These are phyloP conservation scores for Fusarium algeriense DNA, from an alignment of 2,329 filamentous ascomycete species.

Conservation along the genomic window DNA sequence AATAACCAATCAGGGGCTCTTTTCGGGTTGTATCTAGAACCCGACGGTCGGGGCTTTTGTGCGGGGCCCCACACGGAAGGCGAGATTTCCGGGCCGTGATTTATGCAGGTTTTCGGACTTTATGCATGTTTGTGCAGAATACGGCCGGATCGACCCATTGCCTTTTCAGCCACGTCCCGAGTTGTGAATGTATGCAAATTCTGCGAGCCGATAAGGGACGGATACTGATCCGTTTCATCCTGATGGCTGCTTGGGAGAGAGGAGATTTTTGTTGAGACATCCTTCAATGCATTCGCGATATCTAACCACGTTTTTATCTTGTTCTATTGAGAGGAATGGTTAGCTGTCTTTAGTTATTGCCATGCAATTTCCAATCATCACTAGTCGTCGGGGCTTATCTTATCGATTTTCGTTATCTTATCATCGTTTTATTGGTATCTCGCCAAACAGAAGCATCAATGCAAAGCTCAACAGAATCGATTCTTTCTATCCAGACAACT, in stretches of 20 bases:
- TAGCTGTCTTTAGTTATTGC: not conserved
- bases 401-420: not conserved
- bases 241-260: not conserved
- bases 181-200: not conserved
- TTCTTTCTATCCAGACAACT: not conserved
- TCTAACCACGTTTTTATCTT: too few relatives aligned
- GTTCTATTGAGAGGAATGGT: too few relatives aligned
- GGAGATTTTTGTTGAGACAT: too few relatives aligned
- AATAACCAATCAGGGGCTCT: not conserved
- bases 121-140: constrained; percentile 12
- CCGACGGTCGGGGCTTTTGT: constrained; percentile 12
- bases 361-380: not conserved
- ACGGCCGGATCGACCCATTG: constrained; percentile 15
- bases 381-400: not conserved
- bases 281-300: too few relatives aligned
- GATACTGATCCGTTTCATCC: rapidly evolving
- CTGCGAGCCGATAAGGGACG: not conserved
- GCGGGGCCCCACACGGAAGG: constrained; percentile 25
- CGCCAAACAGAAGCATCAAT: rapidly evolving
- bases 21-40: not conserved
- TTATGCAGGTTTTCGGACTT: constrained; percentile 18
- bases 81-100: constrained; percentile 7
- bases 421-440: not conserved
- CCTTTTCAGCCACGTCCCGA: not conserved
- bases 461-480: not conserved